phyloP scores from a whole-genome alignment of 1,284 basidiomycete species.

The Pseudozyma thailandica region DNA sequence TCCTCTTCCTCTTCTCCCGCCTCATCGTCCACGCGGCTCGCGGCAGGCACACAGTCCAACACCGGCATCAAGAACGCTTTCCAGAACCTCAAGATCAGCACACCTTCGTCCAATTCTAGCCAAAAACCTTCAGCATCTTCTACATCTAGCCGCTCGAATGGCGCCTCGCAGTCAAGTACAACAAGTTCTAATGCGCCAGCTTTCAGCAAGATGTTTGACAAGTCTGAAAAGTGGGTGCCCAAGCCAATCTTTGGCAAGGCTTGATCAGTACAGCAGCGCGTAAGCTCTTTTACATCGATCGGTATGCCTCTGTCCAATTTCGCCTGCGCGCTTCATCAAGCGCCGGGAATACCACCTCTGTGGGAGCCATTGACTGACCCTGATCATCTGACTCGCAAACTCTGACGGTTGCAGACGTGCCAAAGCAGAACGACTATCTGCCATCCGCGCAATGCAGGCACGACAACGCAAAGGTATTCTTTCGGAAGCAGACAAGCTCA shows the following conservation, averaged over 20 bases:
- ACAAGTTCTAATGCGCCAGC: constrained; percentile 16
- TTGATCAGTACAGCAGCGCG: constrained; percentile 23
- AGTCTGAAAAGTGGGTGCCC: constrained; percentile 62
- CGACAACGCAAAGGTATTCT: constrained; percentile 56
- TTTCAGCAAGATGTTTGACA: constrained; percentile 49
- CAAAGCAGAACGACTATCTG: constrained; percentile 51
- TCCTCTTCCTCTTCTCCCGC: constrained; percentile 24
- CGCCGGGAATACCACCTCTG: neutral
- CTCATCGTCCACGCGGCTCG: constrained; percentile 18
- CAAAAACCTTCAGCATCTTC: constrained; percentile 2
- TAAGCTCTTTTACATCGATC: constrained; percentile 14
- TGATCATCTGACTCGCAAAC: neutral
- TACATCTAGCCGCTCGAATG: neutral
- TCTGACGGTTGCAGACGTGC: constrained; percentile 51
- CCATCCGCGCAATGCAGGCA: constrained; percentile 53
- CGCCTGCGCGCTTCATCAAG: neutral
- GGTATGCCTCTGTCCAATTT: constrained; percentile 26
- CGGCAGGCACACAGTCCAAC: constrained; percentile 4
- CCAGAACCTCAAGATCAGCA: constrained; percentile 41
- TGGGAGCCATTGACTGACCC: constrained; percentile 4
- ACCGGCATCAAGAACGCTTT: constrained; percentile 36
- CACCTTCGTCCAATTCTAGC: constrained; percentile 1
- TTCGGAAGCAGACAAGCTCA: constrained; percentile 45
- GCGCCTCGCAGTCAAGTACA: neutral
- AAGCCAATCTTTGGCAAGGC: constrained; percentile 56